Base-by-base conservation (phyloP, 2,329 filamentous ascomycete species). In the Ophiostoma himal-ulmi region DNA sequence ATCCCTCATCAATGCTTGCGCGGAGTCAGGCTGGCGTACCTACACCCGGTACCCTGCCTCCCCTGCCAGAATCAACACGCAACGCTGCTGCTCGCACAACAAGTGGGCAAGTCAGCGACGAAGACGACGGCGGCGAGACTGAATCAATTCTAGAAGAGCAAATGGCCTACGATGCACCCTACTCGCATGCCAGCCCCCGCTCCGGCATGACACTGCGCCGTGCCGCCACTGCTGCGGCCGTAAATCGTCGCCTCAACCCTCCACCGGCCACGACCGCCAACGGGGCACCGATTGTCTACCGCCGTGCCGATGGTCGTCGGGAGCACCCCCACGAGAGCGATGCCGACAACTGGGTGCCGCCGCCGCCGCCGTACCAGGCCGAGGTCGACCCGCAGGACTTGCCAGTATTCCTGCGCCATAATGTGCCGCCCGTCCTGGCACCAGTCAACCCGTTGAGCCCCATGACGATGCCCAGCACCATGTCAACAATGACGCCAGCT, bases 261-360 rank as follows among this genome's bases (percentile, higher is more conserved):
- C 81, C 84, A 67, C 80, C 86, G 57, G 80, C 85, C 68, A 81
- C 86, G 74, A 81, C 86, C 57, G 79, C 85, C 69, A 81, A 85
- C 74, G 80, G 82, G 75, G 81, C 87, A 1, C 83, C 80, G 54
- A 83, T 88, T 65, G 81, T 89, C 74, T 91, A 90, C 76, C 86
- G 88, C 64, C 85, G 89, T 65, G 89, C 90, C 17, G 89, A 92
- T 78, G 88, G 89, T 7, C 84, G 89, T 60, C 83, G 86, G 60
- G 90, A 94, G 75, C 85, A 93, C 74, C 92, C 92, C 4, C 91
- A 95, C 78, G 92, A 95, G 78, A 94, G 91, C 73, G 92, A 95
- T 77, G 91, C 92, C 4, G 92, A 95, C 75, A 92, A 94, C 75
- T 96, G 92, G 92, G 90, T 93, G 5, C 91, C 92, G 5, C 92